phyloP scores from a whole-genome alignment of 148 eudicot genomes.

The Rhododendron ferrugineum region DNA sequence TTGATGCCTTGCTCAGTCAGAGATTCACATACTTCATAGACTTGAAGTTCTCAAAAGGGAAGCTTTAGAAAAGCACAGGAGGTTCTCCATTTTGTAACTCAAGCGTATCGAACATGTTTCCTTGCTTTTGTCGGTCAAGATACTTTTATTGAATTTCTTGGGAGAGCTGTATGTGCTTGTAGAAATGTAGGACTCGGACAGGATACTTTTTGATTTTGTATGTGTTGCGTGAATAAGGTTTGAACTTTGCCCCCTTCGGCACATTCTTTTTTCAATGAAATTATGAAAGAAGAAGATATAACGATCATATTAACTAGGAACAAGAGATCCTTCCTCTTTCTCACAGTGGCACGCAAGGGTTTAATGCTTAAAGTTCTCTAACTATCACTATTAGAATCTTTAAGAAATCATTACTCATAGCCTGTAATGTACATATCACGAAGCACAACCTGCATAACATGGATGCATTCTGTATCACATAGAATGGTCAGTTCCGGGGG shows the following conservation, averaged over 20 bases:
- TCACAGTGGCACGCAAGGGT: not conserved
- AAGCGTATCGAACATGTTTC: not conserved
- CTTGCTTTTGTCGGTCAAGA: no score
- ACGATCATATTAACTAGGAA: not conserved
- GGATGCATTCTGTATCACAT: not conserved
- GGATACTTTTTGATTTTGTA: not conserved
- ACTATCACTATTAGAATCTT: not conserved
- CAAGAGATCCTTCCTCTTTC: not conserved
- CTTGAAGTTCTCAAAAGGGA: not conserved
- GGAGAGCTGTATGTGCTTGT: not conserved
- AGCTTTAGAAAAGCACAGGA: not conserved
- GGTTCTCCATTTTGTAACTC: not conserved
- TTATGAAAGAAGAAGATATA: not conserved
- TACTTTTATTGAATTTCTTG: not conserved
- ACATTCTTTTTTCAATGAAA: not conserved
- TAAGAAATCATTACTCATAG: not conserved
- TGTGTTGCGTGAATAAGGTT: not conserved
- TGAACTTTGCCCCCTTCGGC: not conserved
- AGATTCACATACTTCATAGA: not conserved
- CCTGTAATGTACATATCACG: not conserved
- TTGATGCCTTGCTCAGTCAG: not conserved
- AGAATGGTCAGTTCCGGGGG: not conserved
- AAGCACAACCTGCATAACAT: not conserved
- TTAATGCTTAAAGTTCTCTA: not conserved
- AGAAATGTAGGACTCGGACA: not conserved